phyloP scores from a whole-genome alignment of 768 basidiomycete genomes.

The Suillus sp. region DNA sequence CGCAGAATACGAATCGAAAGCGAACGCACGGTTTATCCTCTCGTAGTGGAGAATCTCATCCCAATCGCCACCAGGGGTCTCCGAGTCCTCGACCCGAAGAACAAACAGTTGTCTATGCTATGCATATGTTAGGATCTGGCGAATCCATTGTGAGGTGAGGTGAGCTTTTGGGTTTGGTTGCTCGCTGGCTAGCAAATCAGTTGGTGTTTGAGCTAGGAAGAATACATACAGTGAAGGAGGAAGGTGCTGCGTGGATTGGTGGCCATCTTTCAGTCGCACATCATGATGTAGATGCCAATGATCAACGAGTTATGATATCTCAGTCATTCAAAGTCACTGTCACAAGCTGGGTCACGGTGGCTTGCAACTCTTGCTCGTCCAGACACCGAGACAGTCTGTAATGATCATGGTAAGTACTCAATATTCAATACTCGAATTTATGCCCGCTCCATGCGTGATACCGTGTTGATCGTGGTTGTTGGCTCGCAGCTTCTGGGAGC shows the following conservation, averaged over 20 bases:
- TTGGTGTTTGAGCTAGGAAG: not conserved
- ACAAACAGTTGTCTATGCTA: constrained; percentile 65
- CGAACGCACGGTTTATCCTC: constrained; percentile 69
- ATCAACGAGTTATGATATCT: too few species aligned
- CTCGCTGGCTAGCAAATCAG: constrained; percentile 49
- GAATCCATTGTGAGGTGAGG: constrained; percentile 71
- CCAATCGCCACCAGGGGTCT: constrained; percentile 68
- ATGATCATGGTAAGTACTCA: not conserved
- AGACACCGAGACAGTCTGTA: too few species aligned
- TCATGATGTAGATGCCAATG: too few species aligned
- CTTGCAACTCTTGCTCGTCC: too few species aligned
- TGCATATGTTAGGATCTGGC: constrained; percentile 74
- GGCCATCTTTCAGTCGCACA: too few species aligned
- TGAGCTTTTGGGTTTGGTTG: constrained; percentile 74
- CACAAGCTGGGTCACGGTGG: too few species aligned
- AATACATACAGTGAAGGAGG: constrained; percentile 81
- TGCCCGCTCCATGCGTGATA: not conserved
- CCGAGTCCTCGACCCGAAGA: constrained; percentile 73
- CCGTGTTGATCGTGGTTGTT: too few species aligned
- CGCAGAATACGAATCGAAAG: not conserved
- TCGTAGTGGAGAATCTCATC: constrained; percentile 75
- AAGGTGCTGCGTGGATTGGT: constrained; percentile 79
- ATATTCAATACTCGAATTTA: not conserved
- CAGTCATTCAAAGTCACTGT: too few species aligned
- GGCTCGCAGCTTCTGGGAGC: not conserved